Conservation (phyloP, 768 basidiomycete genomes). For the Xerocomellus chrysenteron region DNA sequence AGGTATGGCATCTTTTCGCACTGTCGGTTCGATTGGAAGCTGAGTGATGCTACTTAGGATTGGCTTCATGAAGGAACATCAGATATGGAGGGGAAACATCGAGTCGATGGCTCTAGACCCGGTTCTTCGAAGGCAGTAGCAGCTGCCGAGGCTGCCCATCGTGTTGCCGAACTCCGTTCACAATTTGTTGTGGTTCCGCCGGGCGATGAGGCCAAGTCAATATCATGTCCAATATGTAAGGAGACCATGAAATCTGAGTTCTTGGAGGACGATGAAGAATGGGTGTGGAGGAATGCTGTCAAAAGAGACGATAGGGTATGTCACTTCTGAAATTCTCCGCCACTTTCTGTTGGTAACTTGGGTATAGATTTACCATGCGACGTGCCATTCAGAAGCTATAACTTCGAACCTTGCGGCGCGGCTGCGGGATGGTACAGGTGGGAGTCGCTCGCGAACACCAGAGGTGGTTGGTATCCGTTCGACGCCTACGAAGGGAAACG, state of each 20-base stretch:
- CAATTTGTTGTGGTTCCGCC: constrained; percentile 88
- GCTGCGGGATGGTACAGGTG: constrained; percentile 57
- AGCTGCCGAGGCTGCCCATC: constrained; percentile 65
- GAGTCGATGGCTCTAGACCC: constrained; percentile 51
- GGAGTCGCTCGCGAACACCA: constrained; percentile 78
- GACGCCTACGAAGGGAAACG: constrained; percentile 37
- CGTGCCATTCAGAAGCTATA: constrained; percentile 84
- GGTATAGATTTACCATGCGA: constrained; percentile 86
- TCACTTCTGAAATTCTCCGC: not conserved
- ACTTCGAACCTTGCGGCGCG: constrained; percentile 65
- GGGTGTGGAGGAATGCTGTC: constrained; percentile 95
- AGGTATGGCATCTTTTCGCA: constrained; percentile 52
- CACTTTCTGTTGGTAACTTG: constrained; percentile 2
- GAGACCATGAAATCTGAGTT: constrained; percentile 90
- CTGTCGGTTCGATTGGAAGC: constrained; percentile 5
- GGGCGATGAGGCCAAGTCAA: constrained; percentile 77
- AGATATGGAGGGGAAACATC: constrained; percentile 69
- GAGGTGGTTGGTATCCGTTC: constrained; percentile 44
- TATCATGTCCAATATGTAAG: constrained; percentile 96
- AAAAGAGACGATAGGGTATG: constrained; percentile 80
- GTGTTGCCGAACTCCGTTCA: constrained; percentile 71
- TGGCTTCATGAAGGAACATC: constrained; percentile 74
- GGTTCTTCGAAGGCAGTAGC: constrained; percentile 56
- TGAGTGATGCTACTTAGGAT: constrained; percentile 52
- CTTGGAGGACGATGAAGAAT: constrained; percentile 93